Conservation (phyloP, 23 red algal genomes). For the Gracilaria caudata region DNA sequence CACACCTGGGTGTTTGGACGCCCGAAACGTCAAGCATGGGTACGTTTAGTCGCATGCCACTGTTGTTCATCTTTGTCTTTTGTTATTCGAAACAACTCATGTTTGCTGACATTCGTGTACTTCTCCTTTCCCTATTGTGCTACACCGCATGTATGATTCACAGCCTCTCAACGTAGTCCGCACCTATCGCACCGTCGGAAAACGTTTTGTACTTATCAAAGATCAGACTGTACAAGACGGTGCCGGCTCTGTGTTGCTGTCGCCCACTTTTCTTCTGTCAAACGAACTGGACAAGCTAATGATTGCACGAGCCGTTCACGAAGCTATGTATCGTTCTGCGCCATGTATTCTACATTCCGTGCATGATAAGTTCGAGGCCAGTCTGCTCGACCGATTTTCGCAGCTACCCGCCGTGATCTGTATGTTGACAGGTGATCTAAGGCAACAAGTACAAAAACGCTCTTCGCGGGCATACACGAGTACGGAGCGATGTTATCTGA, state of each 20-base stretch:
- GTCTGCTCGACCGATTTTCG: conserved; percentile 25
- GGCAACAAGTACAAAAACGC: conserved; percentile 34
- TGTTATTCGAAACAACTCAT: neutral
- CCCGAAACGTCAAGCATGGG: conserved; percentile 53
- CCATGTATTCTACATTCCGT: conserved; percentile 42
- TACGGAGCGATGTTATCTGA: conserved; percentile 40
- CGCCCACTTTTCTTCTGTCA: conserved; percentile 31
- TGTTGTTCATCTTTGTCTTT: neutral
- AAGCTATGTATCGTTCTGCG: conserved; percentile 41
- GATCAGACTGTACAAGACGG: conserved; percentile 50
- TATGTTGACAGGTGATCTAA: conserved; percentile 42
- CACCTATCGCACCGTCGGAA: conserved; percentile 30
- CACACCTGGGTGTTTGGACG: conserved; percentile 53
- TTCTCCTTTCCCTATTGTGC: neutral
- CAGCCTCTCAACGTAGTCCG: conserved; percentile 51
- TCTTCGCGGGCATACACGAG: conserved; percentile 1
- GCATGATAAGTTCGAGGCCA: conserved; percentile 21
- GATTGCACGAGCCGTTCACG: conserved; percentile 36
- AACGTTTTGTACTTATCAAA: conserved; percentile 58
- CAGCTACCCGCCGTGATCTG: conserved; percentile 38
- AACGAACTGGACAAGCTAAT: conserved; percentile 31
- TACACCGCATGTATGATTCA: neutral
- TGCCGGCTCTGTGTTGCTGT: conserved; percentile 25
- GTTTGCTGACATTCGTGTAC: neutral
- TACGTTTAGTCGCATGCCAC: conserved; percentile 6